A percentile compares a stretch with the other conserved stretches of the same genome.
These are phyloP conservation scores for Quillaja saponaria DNA, from an alignment of 306 rosid genomes.

Conservation along the genomic window DNA sequence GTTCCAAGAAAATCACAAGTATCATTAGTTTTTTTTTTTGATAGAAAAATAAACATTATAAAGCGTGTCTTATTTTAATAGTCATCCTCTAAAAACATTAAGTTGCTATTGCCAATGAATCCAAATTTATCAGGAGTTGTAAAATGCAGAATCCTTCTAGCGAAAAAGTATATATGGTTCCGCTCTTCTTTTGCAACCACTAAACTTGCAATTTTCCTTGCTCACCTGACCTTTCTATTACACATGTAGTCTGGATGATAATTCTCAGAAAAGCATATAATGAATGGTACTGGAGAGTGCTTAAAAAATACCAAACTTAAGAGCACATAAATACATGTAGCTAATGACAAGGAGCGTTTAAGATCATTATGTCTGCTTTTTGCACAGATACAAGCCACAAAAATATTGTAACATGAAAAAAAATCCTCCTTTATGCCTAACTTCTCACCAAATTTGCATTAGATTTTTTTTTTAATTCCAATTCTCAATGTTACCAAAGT, in stretches of 20 bases:
- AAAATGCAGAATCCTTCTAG: too few relatives aligned
- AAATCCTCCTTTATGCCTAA: slow-evolving; percentile 11
- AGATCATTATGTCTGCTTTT: background rate
- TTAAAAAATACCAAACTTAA: background rate
- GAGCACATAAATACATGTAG: slow-evolving; percentile 28
- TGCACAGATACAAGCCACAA: background rate
- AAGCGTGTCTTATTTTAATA: background rate
- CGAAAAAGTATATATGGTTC: too few relatives aligned
- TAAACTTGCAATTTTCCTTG: slow-evolving; percentile 8
- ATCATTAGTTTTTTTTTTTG: slow-evolving; percentile 4
- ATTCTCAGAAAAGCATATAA: background rate
- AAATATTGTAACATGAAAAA: background rate
- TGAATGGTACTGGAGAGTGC: slow-evolving; percentile 6
- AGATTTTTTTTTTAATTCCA: slow-evolving; percentile 19
- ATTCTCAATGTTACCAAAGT: too few relatives aligned
- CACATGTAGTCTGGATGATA: background rate
- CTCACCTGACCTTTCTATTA: slow-evolving; percentile 8
- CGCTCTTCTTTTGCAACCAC: too few relatives aligned
- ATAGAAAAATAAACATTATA: too few relatives aligned
- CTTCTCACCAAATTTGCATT: slow-evolving; percentile 7
- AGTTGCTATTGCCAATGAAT: background rate
- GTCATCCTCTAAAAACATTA: background rate
- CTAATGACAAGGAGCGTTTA: background rate
- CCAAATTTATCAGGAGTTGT: background rate
- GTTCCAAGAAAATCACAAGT: slow-evolving; percentile 4